Evolutionary conservation across 495 filamentous ascomycete genomes (phyloP), one percentile per base, ranked within the genome.

Genomic region (Pseudomonodictys pantanalensis): DNA sequence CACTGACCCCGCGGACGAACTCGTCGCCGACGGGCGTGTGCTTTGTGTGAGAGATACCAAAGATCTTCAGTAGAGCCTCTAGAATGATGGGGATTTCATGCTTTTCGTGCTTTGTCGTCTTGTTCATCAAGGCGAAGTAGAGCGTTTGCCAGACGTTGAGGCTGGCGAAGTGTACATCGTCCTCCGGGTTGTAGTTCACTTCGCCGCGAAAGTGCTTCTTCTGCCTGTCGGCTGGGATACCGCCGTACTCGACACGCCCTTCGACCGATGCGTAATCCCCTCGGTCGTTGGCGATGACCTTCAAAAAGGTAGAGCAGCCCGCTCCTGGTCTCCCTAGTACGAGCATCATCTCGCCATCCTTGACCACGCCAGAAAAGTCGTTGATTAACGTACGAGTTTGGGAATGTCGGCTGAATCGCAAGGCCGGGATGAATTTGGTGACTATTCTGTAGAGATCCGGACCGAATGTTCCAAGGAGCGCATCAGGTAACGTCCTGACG

Each of bases 1-100:
- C 86, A 20, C 81, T 85, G 11, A 89, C 81, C 72, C 86, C 86
- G 28, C 91, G 82, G 15, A 92, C 81, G 60, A 86, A 92, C 66
- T 86, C 87, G 69, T 95, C 89, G 20, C 92, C 92, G 12, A 97
- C 90, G 20, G 84, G 77, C 0, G 92, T 96, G 64, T 93, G 81
- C 64, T 82, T 81, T 0, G 91, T 93, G 68, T 96, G 90, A 32
- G 75, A 77, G 67, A 96, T 92, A 44, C 86, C 86, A 64, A 92
- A 90, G 75, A 87, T 85, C 58, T 80, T 85, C 65, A 88, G 68
- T 42, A 88, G 70, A 5, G 83, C 83, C 65, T 81, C 75, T 30
- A 83, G 78, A 39, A 89, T 87, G 47, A 88, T 72, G 2, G 83
- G 80, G 23, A 91, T 86, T 51, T 88, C 84, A 1, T 75, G 78